Evolutionary conservation across 192 early-diverging fungal genomes (phyloP).

Genomic region (Ramicandelaber brevisporus): DNA sequence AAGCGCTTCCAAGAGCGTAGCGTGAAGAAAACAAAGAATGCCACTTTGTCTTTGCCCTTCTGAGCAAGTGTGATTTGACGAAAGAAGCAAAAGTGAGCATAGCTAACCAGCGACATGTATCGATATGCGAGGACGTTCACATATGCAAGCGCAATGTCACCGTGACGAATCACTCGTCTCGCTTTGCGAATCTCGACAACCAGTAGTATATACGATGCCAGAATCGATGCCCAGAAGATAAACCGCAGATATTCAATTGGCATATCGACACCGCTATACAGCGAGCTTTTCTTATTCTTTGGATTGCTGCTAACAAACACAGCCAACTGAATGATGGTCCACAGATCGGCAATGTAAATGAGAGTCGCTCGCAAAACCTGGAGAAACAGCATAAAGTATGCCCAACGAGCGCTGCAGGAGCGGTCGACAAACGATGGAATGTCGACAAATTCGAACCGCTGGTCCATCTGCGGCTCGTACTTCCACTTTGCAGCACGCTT

Average conservation of each 20-base stretch:
- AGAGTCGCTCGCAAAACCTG: constrained; percentile 40
- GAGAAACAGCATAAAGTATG: constrained; percentile 29
- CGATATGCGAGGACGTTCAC: constrained; percentile 49
- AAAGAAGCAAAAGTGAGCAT: constrained; percentile 66
- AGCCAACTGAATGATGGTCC: constrained; percentile 36
- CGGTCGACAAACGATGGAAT: constrained; percentile 38
- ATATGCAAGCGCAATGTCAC: constrained; percentile 53
- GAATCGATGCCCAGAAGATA: constrained; percentile 26
- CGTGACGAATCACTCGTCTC: constrained; percentile 23
- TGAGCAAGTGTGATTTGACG: constrained; percentile 32
- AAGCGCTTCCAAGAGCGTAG: constrained; percentile 70
- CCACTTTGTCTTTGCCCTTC: constrained; percentile 34
- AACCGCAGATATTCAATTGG: constrained; percentile 4
- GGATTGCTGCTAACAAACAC: too few species aligned
- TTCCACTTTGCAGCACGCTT: too few species aligned
- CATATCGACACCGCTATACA: background rate
- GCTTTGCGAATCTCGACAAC: constrained; percentile 43
- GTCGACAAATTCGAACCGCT: constrained; percentile 75
- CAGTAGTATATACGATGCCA: constrained; percentile 39
- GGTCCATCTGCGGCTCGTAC: constrained; percentile 47
- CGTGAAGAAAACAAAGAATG: constrained; percentile 72
- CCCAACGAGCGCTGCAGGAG: constrained; percentile 13
- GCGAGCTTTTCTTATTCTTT: constrained; percentile 4
- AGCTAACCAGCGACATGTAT: constrained; percentile 43
- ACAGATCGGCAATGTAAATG: constrained; percentile 60